Evolutionary conservation across 257 asterid genomes (phyloP).

Genomic region (Echites panduratus): DNA sequence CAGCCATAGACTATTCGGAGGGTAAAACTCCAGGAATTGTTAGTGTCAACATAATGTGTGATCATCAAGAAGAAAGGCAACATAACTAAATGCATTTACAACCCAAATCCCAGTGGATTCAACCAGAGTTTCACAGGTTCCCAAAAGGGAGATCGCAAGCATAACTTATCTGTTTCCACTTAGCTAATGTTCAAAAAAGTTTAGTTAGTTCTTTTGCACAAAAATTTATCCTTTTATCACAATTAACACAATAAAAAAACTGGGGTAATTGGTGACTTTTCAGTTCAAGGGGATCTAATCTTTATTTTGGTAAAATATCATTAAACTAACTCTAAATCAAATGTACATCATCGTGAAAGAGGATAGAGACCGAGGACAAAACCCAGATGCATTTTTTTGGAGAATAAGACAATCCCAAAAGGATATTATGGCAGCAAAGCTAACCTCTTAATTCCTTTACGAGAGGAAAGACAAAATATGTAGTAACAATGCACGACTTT

Average conservation of each 20-base stretch:
- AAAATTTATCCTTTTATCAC: neutral
- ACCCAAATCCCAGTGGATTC: neutral
- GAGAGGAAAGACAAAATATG: constrained; percentile 6
- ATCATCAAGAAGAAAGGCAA: neutral
- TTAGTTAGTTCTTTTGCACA: neutral
- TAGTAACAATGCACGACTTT: neutral
- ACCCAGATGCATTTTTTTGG: too few species aligned
- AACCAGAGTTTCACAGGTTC: neutral
- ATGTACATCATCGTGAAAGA: neutral
- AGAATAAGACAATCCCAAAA: neutral
- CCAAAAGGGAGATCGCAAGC: neutral
- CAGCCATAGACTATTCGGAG: too few species aligned
- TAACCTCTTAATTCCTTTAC: neutral
- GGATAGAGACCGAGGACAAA: neutral
- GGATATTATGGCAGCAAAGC: too few species aligned
- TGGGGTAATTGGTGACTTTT: neutral
- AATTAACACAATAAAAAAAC: neutral
- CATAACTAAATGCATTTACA: neutral
- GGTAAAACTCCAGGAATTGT: neutral
- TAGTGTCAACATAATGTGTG: neutral
- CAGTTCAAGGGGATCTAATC: neutral
- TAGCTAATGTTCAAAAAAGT: neutral
- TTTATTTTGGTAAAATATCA: neutral
- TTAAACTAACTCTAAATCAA: neutral
- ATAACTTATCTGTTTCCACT: neutral